phyloP scores from a whole-genome alignment of 1,284 basidiomycete genomes.

The Thelephora terrestris region DNA sequence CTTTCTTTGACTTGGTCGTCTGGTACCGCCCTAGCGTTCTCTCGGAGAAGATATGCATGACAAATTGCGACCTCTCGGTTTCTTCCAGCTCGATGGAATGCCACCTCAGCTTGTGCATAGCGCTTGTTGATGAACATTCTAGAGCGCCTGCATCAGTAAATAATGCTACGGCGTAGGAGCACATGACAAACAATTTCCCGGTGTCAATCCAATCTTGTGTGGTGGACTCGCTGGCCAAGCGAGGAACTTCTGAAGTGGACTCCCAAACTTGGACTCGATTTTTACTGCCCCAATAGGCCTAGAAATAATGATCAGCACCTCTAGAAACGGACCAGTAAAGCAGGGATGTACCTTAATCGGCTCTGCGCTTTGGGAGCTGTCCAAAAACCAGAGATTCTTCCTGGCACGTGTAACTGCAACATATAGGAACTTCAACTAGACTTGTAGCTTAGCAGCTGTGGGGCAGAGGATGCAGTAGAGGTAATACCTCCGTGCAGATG shows the following conservation, averaged over 20 bases:
- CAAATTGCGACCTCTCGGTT: constrained; percentile 36
- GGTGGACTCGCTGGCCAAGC: constrained; percentile 37
- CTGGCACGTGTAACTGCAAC: constrained; percentile 62
- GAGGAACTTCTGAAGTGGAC: constrained; percentile 34
- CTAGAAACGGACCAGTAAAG: constrained; percentile 37
- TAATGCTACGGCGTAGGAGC: constrained; percentile 8
- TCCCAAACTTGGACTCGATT: constrained; percentile 33
- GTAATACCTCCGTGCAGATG: constrained; percentile 54
- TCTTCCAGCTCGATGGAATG: constrained; percentile 44
- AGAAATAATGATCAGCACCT: constrained; percentile 36
- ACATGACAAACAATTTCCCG: constrained; percentile 25
- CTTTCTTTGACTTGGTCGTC: constrained; percentile 12
- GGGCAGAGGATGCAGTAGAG: too few species aligned
- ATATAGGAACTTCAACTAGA: constrained; percentile 55
- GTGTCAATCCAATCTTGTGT: constrained; percentile 44
- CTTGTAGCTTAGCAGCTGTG: constrained; percentile 18
- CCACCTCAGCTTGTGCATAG: constrained; percentile 51
- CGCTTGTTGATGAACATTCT: constrained; percentile 42
- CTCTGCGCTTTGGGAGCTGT: constrained; percentile 43
- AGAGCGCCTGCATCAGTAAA: constrained; percentile 12
- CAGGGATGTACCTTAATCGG: constrained; percentile 51
- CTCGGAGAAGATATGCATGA: constrained; percentile 33
- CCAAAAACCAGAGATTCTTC: constrained; percentile 59
- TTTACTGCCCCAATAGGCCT: constrained; percentile 40
- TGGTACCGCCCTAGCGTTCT: constrained; percentile 23